Evolutionary conservation across 179 eudicot species (phyloP), one percentile per base, ranked within the genome.

Genomic region (Actinidia arguta): DNA sequence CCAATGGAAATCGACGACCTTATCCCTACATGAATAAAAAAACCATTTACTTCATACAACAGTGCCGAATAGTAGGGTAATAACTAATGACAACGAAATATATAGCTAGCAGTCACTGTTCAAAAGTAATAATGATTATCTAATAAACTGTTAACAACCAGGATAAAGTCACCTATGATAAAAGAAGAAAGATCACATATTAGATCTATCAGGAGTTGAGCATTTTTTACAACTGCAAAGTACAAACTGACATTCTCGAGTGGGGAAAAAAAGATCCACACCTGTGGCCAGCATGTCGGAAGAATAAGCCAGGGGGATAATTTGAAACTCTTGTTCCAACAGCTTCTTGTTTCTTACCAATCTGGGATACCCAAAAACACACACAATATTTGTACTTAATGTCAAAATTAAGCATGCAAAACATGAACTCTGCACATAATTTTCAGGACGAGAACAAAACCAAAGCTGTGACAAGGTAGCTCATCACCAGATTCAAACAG

Each of bases 1-100:
- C 90, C 95, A 96, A 78, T 95, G 99, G 81, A 96, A 96, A 84
- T 96, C 99, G 59, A 96, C 98, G 36, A 96, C 94, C 83, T 96
- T 96, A 76, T 95, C 98, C 92, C 99, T 96, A 88, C 7, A 79
- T 71, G 46, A 82, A 66, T 20, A 51, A 18, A 73, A 73, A 72
- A 51, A 50, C 11, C 18, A 27, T 18, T 59, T 51, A 51, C 51
- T 73, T 24, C 61, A 73, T 36, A 24, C 16, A 18, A 46, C 59
- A 14, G n/a, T 73, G 16, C 18, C 76, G 8, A 50, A 46, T 20
- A 24, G 22, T 51, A 25, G 13, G 76, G 36, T 31, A 31, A 31
- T 31, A 31, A 31, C 36, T 12, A 48, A 48, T 36, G 25, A 50
- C 10, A 50, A 13, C 25, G 59, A 52, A 74, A 74, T 31, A 74